Percentiles rank a stretch among this genome's conserved stretches.
Conservation (phyloP, 345 rosid genomes). For the Kernera saxatilis region DNA sequence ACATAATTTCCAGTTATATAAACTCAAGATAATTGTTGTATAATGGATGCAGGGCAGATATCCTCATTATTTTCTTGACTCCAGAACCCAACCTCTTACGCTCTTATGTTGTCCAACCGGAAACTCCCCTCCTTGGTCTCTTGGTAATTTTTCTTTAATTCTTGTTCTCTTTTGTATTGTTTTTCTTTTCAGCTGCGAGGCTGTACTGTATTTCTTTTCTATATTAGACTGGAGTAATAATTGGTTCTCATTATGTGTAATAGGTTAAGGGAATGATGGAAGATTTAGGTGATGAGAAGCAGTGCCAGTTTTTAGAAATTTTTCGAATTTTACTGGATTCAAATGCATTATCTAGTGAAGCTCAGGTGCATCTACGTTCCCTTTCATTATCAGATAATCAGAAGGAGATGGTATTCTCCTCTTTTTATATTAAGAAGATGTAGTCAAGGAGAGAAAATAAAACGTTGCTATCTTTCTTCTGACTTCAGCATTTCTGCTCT, state of each 20-base stretch:
- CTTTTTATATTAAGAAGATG: neutral
- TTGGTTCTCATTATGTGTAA: neutral
- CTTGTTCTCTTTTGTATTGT: neutral
- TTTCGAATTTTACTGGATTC: constrained; percentile 72
- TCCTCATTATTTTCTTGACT: constrained; percentile 69
- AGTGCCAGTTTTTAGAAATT: constrained; percentile 76
- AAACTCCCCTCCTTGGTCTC: constrained; percentile 57
- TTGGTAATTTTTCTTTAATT: constrained; percentile 45
- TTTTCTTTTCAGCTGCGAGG: neutral
- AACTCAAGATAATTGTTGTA: constrained; percentile 24
- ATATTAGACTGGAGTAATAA: neutral
- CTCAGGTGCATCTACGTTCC: constrained; percentile 45
- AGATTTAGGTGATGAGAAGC: constrained; percentile 69
- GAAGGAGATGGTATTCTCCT: neutral
- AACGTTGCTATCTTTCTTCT: neutral
- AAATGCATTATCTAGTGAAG: constrained; percentile 45
- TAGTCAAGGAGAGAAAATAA: too few species aligned
- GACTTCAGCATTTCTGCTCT: neutral
- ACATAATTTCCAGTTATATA: neutral
- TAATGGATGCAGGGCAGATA: constrained; percentile 87
- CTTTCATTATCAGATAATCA: neutral
- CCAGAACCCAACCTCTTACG: constrained; percentile 70
- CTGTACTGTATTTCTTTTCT: neutral
- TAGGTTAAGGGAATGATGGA: constrained; percentile 94
- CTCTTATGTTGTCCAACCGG: constrained; percentile 61